Percentiles rank a stretch among this genome's conserved stretches.
Evolutionary conservation across 1,284 basidiomycete genomes (phyloP).

Genomic region (Exsudoporus floridanus): DNA sequence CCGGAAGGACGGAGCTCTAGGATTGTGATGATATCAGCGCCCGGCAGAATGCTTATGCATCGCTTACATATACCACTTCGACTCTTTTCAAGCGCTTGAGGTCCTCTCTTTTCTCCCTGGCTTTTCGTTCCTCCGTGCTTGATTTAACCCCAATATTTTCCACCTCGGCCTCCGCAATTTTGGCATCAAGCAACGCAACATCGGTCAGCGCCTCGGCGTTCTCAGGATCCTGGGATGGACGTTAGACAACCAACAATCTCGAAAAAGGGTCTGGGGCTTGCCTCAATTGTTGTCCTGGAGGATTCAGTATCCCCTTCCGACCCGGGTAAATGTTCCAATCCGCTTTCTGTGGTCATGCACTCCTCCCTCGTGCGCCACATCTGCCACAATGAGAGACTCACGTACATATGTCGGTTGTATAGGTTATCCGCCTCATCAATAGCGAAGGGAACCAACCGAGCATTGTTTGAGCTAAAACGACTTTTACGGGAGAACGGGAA

Average conservation of each 20-base stretch:
- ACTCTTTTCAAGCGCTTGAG: slow-evolving; percentile 83
- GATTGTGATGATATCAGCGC: slow-evolving; percentile 4
- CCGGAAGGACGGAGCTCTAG: slow-evolving; percentile 76
- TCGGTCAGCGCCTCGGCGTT: slow-evolving; percentile 63
- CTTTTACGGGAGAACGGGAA: slow-evolving; percentile 83
- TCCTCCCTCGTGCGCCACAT: slow-evolving; percentile 96
- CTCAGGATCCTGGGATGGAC: slow-evolving; percentile 51
- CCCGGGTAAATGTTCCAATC: slow-evolving; percentile 77
- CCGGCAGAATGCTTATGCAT: background rate
- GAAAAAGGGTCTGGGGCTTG: slow-evolving; percentile 27
- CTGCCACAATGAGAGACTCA: slow-evolving; percentile 87
- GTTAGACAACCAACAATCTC: slow-evolving; percentile 1
- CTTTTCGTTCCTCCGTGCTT: slow-evolving; percentile 56
- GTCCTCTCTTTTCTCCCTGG: slow-evolving; percentile 72
- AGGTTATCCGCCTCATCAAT: slow-evolving; percentile 95
- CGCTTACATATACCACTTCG: slow-evolving; percentile 85
- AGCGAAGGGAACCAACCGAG: slow-evolving; percentile 82
- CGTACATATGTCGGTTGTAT: slow-evolving; percentile 88
- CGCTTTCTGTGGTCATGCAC: slow-evolving; percentile 91
- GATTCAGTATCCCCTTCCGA: slow-evolving; percentile 53
- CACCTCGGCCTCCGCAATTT: slow-evolving; percentile 65
- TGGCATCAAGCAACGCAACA: slow-evolving; percentile 66
- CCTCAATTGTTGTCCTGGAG: slow-evolving; percentile 43
- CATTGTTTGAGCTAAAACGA: slow-evolving; percentile 42
- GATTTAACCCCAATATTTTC: slow-evolving; percentile 57